Conservation (phyloP, 176 grass and related monocot genomes). For the Aegilops umbellulata region DNA sequence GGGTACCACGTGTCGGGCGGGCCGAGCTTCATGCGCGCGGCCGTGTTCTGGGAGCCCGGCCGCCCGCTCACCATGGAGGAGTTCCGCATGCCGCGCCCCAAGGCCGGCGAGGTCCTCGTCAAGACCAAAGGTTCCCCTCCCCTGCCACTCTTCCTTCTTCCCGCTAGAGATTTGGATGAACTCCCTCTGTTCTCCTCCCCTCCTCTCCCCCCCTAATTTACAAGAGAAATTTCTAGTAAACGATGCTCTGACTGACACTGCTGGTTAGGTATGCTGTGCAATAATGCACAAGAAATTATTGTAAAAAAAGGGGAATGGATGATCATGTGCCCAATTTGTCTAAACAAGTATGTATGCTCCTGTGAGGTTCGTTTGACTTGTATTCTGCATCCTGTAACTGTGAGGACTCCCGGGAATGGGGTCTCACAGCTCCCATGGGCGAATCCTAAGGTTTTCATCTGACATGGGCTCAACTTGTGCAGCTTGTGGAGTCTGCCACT, state of each 20-base stretch:
- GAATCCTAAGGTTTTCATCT: neutral
- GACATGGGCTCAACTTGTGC: slow-evolving; percentile 26
- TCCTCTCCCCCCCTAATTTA: neutral
- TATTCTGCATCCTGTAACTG: neutral
- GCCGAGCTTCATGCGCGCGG: slow-evolving; percentile 75
- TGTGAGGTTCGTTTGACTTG: neutral
- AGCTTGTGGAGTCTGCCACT: slow-evolving; percentile 93
- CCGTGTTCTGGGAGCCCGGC: slow-evolving; percentile 96
- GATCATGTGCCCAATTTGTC: neutral
- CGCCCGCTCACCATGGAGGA: slow-evolving; percentile 90
- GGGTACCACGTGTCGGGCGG: slow-evolving; percentile 78
- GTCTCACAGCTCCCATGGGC: neutral
- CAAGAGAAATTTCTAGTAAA: neutral
- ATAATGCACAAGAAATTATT: neutral
- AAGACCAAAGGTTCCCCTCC: slow-evolving; percentile 70
- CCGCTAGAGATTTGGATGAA: neutral
- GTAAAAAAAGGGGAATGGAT: neutral
- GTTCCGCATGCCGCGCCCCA: slow-evolving; percentile 88
- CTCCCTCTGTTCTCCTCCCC: too few relatives aligned
- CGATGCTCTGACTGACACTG: neutral
- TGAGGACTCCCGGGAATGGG: neutral
- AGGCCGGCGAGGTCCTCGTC: slow-evolving; percentile 92
- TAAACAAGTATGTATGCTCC: neutral
- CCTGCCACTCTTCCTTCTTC: neutral
- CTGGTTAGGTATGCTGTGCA: neutral